A percentile compares a stretch with the other conserved stretches of the same genome.
Evolutionary conservation across 768 basidiomycete genomes (phyloP).

Genomic region (Tricholoma flavovirens): DNA sequence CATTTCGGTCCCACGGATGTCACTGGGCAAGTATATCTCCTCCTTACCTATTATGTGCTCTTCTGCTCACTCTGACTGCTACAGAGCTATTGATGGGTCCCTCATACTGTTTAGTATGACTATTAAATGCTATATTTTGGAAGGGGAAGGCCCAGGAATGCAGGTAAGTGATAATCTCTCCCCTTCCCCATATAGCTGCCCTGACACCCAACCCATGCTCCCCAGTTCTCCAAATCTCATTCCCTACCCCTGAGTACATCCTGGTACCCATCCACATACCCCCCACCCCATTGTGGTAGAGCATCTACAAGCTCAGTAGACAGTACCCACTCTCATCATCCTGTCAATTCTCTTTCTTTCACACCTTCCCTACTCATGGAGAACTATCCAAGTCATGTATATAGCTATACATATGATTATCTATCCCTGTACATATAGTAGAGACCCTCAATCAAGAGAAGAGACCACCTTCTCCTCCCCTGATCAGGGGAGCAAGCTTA

Average conservation of each 20-base stretch:
- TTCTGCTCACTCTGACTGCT: not conserved
- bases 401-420: too few relatives aligned
- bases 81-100: not conserved
- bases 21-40: not conserved
- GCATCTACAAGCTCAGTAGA: not conserved
- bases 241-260: not conserved
- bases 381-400: too few relatives aligned
- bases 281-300: not conserved
- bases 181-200: too few relatives aligned
- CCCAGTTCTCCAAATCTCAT: too few relatives aligned
- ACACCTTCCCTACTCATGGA: too few relatives aligned
- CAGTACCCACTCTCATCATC: not conserved
- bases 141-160: not conserved
- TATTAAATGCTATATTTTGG: not conserved
- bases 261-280: not conserved
- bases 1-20: too few relatives aligned
- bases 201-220: too few relatives aligned
- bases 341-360: too few relatives aligned
- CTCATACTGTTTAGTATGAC: too few relatives aligned
- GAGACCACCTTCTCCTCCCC: not conserved
- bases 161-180: too few relatives aligned
- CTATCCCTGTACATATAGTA: too few relatives aligned
- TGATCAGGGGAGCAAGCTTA: too few relatives aligned
- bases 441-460: not conserved
- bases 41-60: not conserved